These are phyloP conservation scores for Typha latifolia DNA, from an alignment of 176 grass and related monocot genomes.

Conservation along the genomic window DNA sequence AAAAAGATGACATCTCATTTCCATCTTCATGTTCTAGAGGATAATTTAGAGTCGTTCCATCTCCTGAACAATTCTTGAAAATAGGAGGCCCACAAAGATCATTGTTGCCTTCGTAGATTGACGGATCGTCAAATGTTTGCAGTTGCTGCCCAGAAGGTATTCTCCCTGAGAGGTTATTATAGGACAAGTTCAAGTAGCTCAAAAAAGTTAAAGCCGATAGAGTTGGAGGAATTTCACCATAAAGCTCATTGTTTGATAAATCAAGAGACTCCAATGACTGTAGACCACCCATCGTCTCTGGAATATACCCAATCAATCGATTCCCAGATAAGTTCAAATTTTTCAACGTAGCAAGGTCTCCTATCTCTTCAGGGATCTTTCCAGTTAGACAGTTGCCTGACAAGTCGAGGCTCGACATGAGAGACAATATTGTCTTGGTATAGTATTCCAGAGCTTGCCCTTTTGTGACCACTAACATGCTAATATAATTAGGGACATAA, in stretches of 20 bases:
- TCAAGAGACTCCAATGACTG: slow-evolving; percentile 24
- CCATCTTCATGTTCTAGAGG: neutral
- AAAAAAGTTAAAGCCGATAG: slow-evolving; percentile 5
- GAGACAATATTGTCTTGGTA: neutral
- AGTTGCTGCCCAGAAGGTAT: slow-evolving; percentile 6
- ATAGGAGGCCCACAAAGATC: slow-evolving; percentile 26
- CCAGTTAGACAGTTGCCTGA: slow-evolving; percentile 23
- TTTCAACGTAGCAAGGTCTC: neutral
- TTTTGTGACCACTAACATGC: neutral
- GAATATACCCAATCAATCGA: slow-evolving; percentile 12
- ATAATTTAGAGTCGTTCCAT: neutral
- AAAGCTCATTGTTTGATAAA: slow-evolving; percentile 21
- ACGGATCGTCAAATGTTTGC: neutral
- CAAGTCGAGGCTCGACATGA: slow-evolving; percentile 21
- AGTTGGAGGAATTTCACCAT: slow-evolving; percentile 15
- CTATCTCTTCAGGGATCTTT: slow-evolving; percentile 18
- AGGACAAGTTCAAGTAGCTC: slow-evolving; percentile 10
- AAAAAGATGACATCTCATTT: no score
- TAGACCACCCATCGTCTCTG: slow-evolving; percentile 7
- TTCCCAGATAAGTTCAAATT: slow-evolving; percentile 33
- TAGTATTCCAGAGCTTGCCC: slow-evolving; percentile 7
- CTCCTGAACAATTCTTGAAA: slow-evolving; percentile 4
- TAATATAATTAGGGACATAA: no score
- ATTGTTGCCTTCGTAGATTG: slow-evolving; percentile 14
- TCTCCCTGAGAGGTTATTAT: slow-evolving; percentile 36